Evolutionary conservation across 805 yeast species (phyloP), one percentile per base, ranked within the genome.

Genomic region (Priceomyces fermenticarens): DNA sequence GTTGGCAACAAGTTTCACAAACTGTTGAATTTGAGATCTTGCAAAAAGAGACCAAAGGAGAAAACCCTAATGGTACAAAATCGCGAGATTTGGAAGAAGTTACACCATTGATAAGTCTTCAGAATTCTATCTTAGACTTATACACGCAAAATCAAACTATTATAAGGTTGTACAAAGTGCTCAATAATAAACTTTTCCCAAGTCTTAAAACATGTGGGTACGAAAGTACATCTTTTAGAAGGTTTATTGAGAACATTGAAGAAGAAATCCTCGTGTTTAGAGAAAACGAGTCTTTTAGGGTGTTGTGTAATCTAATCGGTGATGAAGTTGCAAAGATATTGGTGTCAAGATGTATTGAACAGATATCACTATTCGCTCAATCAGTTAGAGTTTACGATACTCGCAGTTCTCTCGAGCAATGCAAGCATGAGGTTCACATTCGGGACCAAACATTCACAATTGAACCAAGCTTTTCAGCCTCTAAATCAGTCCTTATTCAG

Each of bases 1-100:
- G 67, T 7, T 86, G 95, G 95, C 71, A 63, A 0, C 62, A 70
- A 10, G 52, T 83, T 9, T 58, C 71, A 0, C 72, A 70, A 43
- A 77, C 79, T 1, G 60, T 70, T 30, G 85, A 80, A 36, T 53
- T 78, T 20, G 59, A 66, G 3, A 47, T 49, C 12, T 34, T 57
- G 2, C 49, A 53, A 10, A 69, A 66, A 28, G n/a, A 49, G 35
- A 3, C 33, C 2, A 23, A 11, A 15, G 63, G 60, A 3, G 60
- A 58, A 9, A 49, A 53, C 0, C 55, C 72, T 3, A 8, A 3
- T 17, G 23, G 12, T 15, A 16, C 12, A 6, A 32, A 53, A 3
- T 41, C 44, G 6, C 51, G 64, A 2, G 70, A 69, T 42, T 35
- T 53, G 1, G 51, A 48, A 39, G 54, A 62, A 2, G 41, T 65